A percentile compares a stretch with the other conserved stretches of the same genome.
These are phyloP conservation scores for Daldinia bambusicola DNA, from an alignment of 495 filamentous ascomycete genomes.

Conservation along the genomic window DNA sequence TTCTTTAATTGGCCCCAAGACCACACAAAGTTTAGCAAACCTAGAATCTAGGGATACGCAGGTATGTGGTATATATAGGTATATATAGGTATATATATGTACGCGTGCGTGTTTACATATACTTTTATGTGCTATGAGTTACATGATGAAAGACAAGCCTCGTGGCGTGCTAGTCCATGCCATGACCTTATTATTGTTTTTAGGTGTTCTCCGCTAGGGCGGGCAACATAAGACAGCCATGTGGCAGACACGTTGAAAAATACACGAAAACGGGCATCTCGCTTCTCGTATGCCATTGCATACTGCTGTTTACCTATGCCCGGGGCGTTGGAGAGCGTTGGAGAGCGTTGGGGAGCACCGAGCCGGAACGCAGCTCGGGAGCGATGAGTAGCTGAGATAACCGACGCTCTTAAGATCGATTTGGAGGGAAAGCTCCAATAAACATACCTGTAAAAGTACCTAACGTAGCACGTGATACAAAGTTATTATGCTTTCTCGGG, in stretches of 20 bases:
- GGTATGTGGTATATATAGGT: conserved; percentile 7
- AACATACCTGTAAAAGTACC: background rate
- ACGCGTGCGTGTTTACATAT: background rate
- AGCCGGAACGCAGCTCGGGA: conserved; percentile 25
- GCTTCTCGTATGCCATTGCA: background rate
- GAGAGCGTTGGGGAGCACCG: conserved; percentile 32
- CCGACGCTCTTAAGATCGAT: conserved; percentile 21
- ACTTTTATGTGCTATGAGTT: background rate
- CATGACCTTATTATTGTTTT: background rate
- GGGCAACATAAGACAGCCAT: background rate
- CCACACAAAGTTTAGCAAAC: conserved; percentile 12
- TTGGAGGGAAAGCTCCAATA: background rate
- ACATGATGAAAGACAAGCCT: background rate
- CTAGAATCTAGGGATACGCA: conserved; percentile 7
- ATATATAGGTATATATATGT: background rate
- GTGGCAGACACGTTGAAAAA: background rate
- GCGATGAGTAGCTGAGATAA: conserved; percentile 23
- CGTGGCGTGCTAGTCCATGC: background rate
- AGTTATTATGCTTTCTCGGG: conserved; percentile 2
- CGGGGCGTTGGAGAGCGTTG: background rate
- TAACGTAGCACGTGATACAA: conserved; percentile 31
- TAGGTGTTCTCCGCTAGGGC: background rate
- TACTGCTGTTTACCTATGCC: background rate
- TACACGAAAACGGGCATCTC: conserved; percentile 4
- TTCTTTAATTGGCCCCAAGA: conserved; percentile 4